phyloP scores from a whole-genome alignment of 306 rosid genomes.

The Fragaria nilgerrensis region DNA sequence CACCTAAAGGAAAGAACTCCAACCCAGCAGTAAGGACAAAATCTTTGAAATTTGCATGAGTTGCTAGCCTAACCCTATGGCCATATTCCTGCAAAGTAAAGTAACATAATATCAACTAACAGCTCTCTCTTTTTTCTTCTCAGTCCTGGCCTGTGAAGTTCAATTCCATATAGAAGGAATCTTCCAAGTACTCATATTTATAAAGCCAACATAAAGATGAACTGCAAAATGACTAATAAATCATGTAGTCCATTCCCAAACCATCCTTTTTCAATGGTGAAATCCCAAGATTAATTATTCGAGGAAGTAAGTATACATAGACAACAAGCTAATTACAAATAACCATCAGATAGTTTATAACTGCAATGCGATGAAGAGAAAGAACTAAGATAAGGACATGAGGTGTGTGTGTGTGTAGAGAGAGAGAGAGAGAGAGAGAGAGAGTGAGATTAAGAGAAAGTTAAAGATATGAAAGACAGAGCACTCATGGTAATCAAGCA shows the following conservation, averaged over 20 bases:
- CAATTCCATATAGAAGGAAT: background rate
- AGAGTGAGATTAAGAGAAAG: background rate
- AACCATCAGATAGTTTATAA: background rate
- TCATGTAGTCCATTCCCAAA: too few relatives aligned
- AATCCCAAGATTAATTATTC: background rate
- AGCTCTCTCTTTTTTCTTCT: background rate
- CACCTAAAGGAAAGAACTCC: conserved; percentile 93
- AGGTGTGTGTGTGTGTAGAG: too few relatives aligned
- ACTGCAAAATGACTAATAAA: background rate
- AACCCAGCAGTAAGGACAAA: conserved; percentile 77
- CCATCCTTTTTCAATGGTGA: background rate
- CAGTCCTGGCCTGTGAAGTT: background rate
- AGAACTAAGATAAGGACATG: too few relatives aligned
- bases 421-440: background rate
- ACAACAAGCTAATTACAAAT: too few relatives aligned
- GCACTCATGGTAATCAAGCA: background rate
- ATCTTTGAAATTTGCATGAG: conserved; percentile 89
- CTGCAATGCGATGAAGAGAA: background rate
- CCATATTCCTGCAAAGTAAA: conserved; percentile 71
- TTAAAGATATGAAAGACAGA: background rate
- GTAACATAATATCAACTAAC: conserved; percentile 22
- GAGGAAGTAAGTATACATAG: too few relatives aligned
- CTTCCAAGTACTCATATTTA: background rate
- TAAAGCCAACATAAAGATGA: background rate
- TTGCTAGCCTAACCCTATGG: conserved; percentile 91